phyloP scores from a whole-genome alignment of 805 yeast genomes.

The Saccharomycopsis vini region DNA sequence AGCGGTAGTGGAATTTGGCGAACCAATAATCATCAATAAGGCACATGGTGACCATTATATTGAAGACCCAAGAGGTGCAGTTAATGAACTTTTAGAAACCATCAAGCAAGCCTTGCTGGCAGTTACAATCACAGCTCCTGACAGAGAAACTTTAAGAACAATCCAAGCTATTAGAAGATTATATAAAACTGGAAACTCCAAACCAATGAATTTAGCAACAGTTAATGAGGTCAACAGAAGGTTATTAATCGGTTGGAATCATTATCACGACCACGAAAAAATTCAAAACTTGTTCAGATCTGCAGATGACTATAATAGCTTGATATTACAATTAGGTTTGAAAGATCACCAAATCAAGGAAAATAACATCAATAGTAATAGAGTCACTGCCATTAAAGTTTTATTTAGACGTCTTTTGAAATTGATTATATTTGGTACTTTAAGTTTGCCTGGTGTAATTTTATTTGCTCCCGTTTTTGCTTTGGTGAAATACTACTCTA shows the following conservation, averaged over 20 bases:
- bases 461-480: constrained; percentile 85
- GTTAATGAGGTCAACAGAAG: constrained; percentile 88
- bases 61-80: constrained; percentile 60
- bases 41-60: constrained; percentile 59
- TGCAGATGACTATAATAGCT: constrained; percentile 62
- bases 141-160: constrained; percentile 80
- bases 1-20: constrained; percentile 91
- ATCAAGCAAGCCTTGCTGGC: constrained; percentile 68
- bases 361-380: constrained; percentile 3
- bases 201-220: constrained; percentile 63
- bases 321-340: constrained; percentile 52
- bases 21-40: constrained; percentile 61
- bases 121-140: constrained; percentile 83
- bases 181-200: constrained; percentile 67
- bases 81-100: constrained; percentile 58
- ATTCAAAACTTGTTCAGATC: constrained; percentile 51
- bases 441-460: constrained; percentile 82
- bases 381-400: constrained; percentile 23
- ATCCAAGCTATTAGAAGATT: constrained; percentile 88
- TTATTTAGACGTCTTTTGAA: constrained; percentile 50
- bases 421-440: constrained; percentile 44
- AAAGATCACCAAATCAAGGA: constrained; percentile 45
- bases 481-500: constrained; percentile 66
- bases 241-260: constrained; percentile 71
- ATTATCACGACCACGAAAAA: constrained; percentile 61